A percentile compares a stretch with the other conserved stretches of the same genome.
phyloP scores from a whole-genome alignment of 805 yeast genomes.

The Jamesozyma gamospora region DNA sequence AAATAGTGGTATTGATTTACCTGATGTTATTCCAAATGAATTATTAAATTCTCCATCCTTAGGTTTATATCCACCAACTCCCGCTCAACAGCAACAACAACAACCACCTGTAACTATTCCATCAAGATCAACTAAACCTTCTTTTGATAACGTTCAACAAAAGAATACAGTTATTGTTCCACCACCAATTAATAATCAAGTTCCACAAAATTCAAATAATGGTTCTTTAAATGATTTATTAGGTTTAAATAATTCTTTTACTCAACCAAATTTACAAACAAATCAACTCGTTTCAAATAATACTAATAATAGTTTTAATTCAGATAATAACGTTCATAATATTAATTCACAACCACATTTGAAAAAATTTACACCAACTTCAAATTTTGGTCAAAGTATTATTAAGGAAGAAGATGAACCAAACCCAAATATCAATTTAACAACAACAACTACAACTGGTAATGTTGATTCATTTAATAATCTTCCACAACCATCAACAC shows the following conservation, averaged over 20 bases:
- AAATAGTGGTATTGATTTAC: conserved; percentile 67
- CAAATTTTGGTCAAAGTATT: conserved; percentile 75
- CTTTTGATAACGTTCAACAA: conserved; percentile 14
- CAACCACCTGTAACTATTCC: conserved; percentile 26
- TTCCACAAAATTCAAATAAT: conserved; percentile 24
- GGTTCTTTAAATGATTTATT: conserved; percentile 60
- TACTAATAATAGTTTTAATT: conserved; percentile 6
- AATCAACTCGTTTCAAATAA: conserved; percentile 7
- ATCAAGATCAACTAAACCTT: conserved; percentile 32
- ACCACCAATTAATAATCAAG: conserved; percentile 5
- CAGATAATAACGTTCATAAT: background rate
- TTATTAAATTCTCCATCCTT: conserved; percentile 35
- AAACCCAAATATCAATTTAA: background rate
- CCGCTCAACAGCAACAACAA: conserved; percentile 8
- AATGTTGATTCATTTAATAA: background rate
- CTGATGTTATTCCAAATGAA: conserved; percentile 64
- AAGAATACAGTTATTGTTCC: conserved; percentile 3
- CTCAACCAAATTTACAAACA: conserved; percentile 15
- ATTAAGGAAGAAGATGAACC: conserved; percentile 27
- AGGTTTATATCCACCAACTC: conserved; percentile 13
- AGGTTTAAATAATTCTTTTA: conserved; percentile 46
- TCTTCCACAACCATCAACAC: conserved; percentile 11
- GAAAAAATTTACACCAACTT: conserved; percentile 64
- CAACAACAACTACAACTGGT: background rate
- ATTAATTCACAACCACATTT: conserved; percentile 10